Evolutionary conservation across 139 green algal species (phyloP).

Genomic region (Ettlia oleoabundans): DNA sequence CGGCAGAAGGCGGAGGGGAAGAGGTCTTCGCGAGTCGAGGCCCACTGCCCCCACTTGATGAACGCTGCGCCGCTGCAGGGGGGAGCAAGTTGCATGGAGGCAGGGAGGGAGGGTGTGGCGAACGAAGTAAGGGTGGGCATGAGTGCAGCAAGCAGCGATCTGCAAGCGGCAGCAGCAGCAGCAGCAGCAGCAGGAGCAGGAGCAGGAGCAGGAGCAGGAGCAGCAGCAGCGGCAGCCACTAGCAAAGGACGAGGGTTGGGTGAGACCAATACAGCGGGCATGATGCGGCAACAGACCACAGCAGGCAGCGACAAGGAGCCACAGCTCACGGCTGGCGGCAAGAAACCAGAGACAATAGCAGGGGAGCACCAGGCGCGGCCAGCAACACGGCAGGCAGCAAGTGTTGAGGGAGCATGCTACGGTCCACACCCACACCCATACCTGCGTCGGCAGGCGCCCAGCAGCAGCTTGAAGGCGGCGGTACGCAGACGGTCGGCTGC

Average conservation of each 20-base stretch:
- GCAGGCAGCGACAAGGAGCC: too few relatives aligned
- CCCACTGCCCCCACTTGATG: constrained; percentile 91
- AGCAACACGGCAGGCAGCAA: too few relatives aligned
- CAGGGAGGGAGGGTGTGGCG: background rate
- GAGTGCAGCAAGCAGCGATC: constrained; percentile 39
- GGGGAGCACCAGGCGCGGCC: too few relatives aligned
- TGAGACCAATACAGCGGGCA: too few relatives aligned
- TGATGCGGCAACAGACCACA: too few relatives aligned
- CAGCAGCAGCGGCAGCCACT: background rate
- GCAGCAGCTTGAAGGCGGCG: constrained; percentile 64
- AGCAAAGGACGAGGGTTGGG: background rate
- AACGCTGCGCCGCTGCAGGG: constrained; percentile 69
- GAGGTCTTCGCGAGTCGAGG: constrained; percentile 75
- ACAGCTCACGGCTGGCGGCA: too few relatives aligned
- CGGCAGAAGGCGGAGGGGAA: constrained; percentile 65
- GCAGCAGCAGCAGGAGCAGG: background rate
- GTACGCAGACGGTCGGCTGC: constrained; percentile 34
- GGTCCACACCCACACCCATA: background rate
- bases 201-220: background rate
- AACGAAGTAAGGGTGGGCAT: background rate
- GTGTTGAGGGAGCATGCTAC: too few relatives aligned
- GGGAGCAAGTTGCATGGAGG: background rate
- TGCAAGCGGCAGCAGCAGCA: background rate
- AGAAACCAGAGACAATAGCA: too few relatives aligned
- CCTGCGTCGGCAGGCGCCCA: constrained; percentile 47